Evolutionary conservation across 805 yeast genomes (phyloP), one percentile per base, ranked within the genome.

Genomic region (Scheffersomyces lignosus): DNA sequence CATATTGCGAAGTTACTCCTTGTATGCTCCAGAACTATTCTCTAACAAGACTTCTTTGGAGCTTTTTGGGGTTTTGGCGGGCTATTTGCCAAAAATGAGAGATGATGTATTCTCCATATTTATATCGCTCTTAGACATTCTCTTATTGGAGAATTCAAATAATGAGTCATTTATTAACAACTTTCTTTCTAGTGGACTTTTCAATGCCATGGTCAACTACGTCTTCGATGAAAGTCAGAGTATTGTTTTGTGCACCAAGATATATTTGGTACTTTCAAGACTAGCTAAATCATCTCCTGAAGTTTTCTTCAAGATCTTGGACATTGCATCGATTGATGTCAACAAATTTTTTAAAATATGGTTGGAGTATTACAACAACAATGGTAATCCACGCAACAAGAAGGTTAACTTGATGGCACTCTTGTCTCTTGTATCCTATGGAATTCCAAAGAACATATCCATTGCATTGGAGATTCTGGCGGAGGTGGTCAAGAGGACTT

Each of bases 341-440:
- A 31, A 42, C 7, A 44, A 39, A 15, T 60, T 64, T 34, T 27
- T 70, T 27, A 48, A 46, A 7, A 47, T 47, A 9, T 75, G 78
- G 69, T 57, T 73, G 42, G 64, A 67, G 18, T 54, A 58, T 45
- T 62, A 64, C 45, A 60, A 55, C 38, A 77, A 77, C 41, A 74
- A 86, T 38, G 85, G 83, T 28, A 88, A 82, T 49, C 90, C 95
- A 1, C 72, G 87, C 41, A 78, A 80, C 47, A 78, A 84, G 43
- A 91, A 91, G 58, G 64, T 83, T 35, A 79, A 76, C 45, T 62
- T 81, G 3, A 56, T 87, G 40, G 93, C 87, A 0, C 56, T 85
- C 6, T 63, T 83, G 3, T 62, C 81, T 8, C 48, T 84, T 34
- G 47, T 77, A 9, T 58, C 71, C 18, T 58, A 37, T 49, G 70